phyloP scores from a whole-genome alignment of 2,329 filamentous ascomycete genomes.

The Penicillium polonicum region DNA sequence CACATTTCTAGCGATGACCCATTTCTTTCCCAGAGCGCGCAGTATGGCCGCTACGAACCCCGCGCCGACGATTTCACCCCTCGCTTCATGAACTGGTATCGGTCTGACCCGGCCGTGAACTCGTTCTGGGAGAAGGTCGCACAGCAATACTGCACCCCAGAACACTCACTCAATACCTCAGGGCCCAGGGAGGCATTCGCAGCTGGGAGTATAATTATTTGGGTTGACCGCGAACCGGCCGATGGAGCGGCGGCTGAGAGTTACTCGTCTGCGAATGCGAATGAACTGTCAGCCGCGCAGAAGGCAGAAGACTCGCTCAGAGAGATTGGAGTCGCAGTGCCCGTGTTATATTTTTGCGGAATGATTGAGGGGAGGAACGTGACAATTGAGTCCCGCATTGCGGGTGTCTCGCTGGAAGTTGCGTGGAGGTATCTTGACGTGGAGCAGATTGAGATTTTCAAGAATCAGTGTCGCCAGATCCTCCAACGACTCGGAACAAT shows the following conservation, averaged over 20 bases:
- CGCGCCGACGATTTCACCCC: constrained; percentile 38
- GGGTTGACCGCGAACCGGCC: constrained; percentile 34
- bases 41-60: constrained; percentile 38
- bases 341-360: constrained; percentile 39
- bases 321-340: constrained; percentile 35
- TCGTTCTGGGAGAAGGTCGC: constrained; percentile 40
- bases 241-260: constrained; percentile 30
- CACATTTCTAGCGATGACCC: constrained; percentile 35
- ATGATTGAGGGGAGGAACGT: constrained; percentile 41
- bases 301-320: constrained; percentile 36
- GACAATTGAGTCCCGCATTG: constrained; percentile 42
- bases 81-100: constrained; percentile 34
- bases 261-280: constrained; percentile 38
- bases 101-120: constrained; percentile 29
- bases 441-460: constrained; percentile 35
- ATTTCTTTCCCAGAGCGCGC: constrained; percentile 33
- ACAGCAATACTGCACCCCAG: constrained; percentile 30
- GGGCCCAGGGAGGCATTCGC: constrained; percentile 37
- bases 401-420: constrained; percentile 41
- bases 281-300: constrained; percentile 37
- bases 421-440: constrained; percentile 40
- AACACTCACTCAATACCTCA: constrained; percentile 33
- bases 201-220: constrained; percentile 38
- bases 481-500: constrained; percentile 28
- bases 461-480: constrained; percentile 39